These are phyloP conservation scores for Biscutella laevigata DNA, from an alignment of 441 rosid genomes.

Conservation along the genomic window DNA sequence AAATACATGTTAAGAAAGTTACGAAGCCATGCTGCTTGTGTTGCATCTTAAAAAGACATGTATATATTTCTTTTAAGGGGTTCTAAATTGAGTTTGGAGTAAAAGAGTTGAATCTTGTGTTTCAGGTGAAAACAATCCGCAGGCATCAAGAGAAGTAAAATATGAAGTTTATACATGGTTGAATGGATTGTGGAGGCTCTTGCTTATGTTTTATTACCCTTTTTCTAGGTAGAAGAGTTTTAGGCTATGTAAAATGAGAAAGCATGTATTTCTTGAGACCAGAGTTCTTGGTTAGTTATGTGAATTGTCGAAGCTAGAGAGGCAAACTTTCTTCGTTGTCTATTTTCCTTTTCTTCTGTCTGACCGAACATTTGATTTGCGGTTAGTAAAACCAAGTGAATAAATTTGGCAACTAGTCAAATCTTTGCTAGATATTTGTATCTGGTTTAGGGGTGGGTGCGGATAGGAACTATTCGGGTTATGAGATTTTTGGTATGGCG, in stretches of 20 bases:
- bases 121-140: conserved; percentile 12
- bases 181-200: neutral
- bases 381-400: neutral
- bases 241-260: conserved; percentile 6
- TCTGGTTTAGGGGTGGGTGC: too few relatives aligned
- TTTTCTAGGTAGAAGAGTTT: conserved; percentile 14
- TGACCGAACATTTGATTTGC: neutral
- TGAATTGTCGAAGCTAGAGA: neutral
- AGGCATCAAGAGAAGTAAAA: conserved; percentile 11
- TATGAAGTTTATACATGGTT: conserved; percentile 13
- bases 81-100: neutral
- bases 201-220: conserved; percentile 6
- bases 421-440: too few relatives aligned
- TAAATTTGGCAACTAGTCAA: too few relatives aligned
- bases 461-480: too few relatives aligned
- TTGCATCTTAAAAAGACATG: neutral
- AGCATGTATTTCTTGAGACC: conserved; percentile 1
- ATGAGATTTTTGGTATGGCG: too few relatives aligned
- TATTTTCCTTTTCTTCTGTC: neutral
- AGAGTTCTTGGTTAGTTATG: neutral
- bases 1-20: neutral
- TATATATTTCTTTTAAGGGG: neutral
- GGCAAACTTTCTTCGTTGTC: too few relatives aligned
- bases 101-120: neutral
- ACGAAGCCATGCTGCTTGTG: neutral